Conservation (phyloP, 306 rosid species). For the Senna tora region DNA sequence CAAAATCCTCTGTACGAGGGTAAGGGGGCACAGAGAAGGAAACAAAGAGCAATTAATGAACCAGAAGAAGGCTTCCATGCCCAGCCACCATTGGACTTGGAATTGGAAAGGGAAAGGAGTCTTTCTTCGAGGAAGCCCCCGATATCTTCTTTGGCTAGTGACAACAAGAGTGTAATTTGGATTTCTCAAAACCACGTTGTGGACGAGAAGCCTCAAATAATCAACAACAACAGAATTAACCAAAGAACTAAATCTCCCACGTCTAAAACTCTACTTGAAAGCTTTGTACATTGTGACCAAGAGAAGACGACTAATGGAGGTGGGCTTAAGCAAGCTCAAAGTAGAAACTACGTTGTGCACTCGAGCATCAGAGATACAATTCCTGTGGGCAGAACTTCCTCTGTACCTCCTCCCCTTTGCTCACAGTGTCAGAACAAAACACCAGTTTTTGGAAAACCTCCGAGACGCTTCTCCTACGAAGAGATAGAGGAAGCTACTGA, state of each 20-base stretch:
- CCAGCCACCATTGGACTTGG: constrained; percentile 47
- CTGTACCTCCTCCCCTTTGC: constrained; percentile 90
- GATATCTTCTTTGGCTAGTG: constrained; percentile 46
- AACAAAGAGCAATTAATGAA: constrained; percentile 41
- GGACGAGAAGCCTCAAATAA: constrained; percentile 49
- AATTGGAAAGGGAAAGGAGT: constrained; percentile 52
- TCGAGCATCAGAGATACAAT: constrained; percentile 62
- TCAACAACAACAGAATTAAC: constrained; percentile 39
- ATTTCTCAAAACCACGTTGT: constrained; percentile 57
- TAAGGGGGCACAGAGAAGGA: constrained; percentile 44
- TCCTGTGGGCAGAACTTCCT: constrained; percentile 71
- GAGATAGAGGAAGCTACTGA: constrained; percentile 88
- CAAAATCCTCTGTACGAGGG: constrained; percentile 85
- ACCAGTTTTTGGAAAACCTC: constrained; percentile 93
- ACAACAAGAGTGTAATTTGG: constrained; percentile 54
- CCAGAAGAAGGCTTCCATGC: constrained; percentile 47
- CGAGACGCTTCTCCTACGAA: constrained; percentile 69
- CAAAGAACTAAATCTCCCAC: constrained; percentile 52
- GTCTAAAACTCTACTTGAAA: constrained; percentile 55
- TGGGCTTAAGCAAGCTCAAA: constrained; percentile 44
- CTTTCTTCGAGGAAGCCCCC: constrained; percentile 46
- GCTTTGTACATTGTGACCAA: constrained; percentile 48
- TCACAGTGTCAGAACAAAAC: constrained; percentile 84
- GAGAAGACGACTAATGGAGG: constrained; percentile 36
- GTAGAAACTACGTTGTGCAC: constrained; percentile 50